Percentiles rank a stretch among this genome's conserved stretches.
Evolutionary conservation across 2,329 filamentous ascomycete genomes (phyloP).

Genomic region (Fusarium sp.): DNA sequence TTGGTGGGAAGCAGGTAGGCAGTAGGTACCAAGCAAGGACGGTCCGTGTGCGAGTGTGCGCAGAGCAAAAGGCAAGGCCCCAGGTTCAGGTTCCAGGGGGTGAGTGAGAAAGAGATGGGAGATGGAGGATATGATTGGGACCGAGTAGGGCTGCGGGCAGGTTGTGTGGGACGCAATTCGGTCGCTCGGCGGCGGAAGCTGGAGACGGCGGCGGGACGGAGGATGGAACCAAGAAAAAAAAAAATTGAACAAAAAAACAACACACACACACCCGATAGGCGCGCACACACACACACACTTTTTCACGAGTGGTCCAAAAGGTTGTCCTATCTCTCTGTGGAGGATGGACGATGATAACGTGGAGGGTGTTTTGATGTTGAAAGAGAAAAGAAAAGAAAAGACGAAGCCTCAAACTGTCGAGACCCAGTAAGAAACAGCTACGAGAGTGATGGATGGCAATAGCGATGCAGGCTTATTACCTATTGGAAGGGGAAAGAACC

Average conservation of each 20-base stretch:
- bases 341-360: background rate
- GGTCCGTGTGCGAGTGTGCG: constrained; percentile 31
- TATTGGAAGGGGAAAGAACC: background rate
- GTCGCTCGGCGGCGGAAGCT: constrained; percentile 35
- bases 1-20: constrained; percentile 20
- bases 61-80: constrained; percentile 12
- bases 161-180: constrained; percentile 41
- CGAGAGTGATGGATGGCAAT: background rate
- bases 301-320: constrained; percentile 11
- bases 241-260: background rate
- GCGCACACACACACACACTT: constrained; percentile 13
- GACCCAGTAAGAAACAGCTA: background rate
- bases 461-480: background rate
- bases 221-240: constrained; percentile 26
- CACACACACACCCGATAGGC: background rate
- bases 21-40: constrained; percentile 31
- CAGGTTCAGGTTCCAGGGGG: constrained; percentile 22
- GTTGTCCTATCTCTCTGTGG: background rate
- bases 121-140: constrained; percentile 39
- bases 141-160: constrained; percentile 41
- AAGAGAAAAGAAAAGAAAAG: background rate
- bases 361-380: background rate
- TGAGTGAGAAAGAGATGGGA: constrained; percentile 31
- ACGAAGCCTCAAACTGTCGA: constrained; percentile 2
- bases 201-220: constrained; percentile 39